Conservation (phyloP, 306 rosid species). For the Rosa persica region DNA sequence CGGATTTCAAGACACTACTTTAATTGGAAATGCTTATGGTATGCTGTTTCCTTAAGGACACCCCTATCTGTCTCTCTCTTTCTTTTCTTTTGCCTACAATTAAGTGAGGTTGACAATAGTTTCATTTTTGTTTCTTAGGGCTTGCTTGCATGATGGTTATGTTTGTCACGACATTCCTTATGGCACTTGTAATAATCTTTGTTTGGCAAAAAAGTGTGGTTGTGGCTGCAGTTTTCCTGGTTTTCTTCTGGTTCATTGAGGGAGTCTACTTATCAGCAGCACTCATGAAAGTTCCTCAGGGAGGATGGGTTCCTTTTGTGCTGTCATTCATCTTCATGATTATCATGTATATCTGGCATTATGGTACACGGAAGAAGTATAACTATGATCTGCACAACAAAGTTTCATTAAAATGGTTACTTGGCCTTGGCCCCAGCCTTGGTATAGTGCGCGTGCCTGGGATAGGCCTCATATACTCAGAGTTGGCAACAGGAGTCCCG, state of each 20-base stretch:
- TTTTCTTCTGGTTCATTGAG: constrained; percentile 75
- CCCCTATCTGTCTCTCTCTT: neutral
- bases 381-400: constrained; percentile 75
- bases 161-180: constrained; percentile 77
- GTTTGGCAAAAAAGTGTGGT: constrained; percentile 70
- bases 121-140: constrained; percentile 51
- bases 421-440: constrained; percentile 83
- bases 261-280: constrained; percentile 74
- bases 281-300: constrained; percentile 79
- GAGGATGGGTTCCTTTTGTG: constrained; percentile 89
- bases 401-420: constrained; percentile 83
- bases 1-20: constrained; percentile 76
- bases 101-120: constrained; percentile 1
- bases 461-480: constrained; percentile 82
- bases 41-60: constrained; percentile 20
- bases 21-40: constrained; percentile 92
- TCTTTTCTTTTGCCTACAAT: neutral
- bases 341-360: constrained; percentile 82
- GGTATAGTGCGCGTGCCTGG: constrained; percentile 94
- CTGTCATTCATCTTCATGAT: constrained; percentile 60
- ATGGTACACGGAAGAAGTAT: constrained; percentile 76
- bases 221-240: constrained; percentile 52
- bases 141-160: constrained; percentile 81
- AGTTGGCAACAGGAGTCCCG: constrained; percentile 82
- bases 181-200: constrained; percentile 66